Conservation (phyloP, 202 grass and related monocot species). For the Carex arenaria region DNA sequence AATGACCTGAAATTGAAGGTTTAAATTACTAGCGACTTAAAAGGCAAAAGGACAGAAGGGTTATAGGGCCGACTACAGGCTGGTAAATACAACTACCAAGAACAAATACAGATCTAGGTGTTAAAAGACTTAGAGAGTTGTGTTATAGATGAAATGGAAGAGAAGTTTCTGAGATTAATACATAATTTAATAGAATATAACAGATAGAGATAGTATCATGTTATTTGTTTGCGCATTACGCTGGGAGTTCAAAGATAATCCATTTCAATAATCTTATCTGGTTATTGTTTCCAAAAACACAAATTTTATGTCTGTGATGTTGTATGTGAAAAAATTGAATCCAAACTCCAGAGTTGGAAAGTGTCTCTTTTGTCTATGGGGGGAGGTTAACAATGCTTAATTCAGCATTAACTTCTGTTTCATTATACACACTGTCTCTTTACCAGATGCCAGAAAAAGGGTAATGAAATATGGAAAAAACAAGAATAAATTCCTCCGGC, state of each 20-base stretch:
- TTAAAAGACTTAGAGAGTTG: neutral
- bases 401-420: no score
- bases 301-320: no score
- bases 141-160: neutral
- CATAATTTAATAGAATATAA: neutral
- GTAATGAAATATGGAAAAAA: no score
- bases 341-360: no score
- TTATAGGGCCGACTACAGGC: neutral
- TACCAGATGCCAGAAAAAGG: no score
- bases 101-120: neutral
- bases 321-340: no score
- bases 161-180: neutral
- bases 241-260: neutral
- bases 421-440: no score
- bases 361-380: no score
- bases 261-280: neutral
- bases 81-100: neutral
- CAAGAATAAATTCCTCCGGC: no score
- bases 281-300: neutral
- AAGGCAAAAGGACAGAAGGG: neutral
- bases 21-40: neutral
- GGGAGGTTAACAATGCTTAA: no score
- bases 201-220: neutral
- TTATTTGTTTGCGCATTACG: neutral
- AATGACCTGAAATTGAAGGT: constrained; percentile 30